These are phyloP conservation scores for Cruciata laevipes DNA, from an alignment of 257 asterid genomes.

Conservation along the genomic window DNA sequence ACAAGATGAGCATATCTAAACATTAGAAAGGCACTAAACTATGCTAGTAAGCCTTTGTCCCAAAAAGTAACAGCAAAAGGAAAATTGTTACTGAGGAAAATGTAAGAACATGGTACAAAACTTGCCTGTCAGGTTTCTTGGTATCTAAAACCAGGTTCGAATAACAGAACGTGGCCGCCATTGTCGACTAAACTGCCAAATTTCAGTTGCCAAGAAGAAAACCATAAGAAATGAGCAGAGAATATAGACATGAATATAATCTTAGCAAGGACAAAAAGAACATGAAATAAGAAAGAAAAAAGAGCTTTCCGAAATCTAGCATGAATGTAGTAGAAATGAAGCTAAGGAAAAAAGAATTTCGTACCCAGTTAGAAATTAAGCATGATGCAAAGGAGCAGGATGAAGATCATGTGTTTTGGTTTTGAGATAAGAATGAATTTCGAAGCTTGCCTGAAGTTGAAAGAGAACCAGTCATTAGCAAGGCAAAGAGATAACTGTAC, in stretches of 20 bases:
- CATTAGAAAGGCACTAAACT: background rate
- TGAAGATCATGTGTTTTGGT: background rate
- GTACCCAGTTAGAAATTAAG: background rate
- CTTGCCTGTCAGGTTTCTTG: constrained; percentile 18
- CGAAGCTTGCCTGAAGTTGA: background rate
- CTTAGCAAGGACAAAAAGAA: background rate
- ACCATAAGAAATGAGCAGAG: no score
- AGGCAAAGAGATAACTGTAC: no score
- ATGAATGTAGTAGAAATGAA: background rate
- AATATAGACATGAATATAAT: background rate
- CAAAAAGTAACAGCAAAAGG: background rate
- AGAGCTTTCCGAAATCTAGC: no score
- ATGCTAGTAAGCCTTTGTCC: background rate
- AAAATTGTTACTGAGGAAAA: background rate
- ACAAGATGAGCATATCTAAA: no score
- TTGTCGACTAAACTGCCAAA: constrained; percentile 5
- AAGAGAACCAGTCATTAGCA: background rate
- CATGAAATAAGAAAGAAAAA: background rate
- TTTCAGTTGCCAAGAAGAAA: background rate
- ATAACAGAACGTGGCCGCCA: constrained; percentile 35
- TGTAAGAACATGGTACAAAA: constrained; percentile 5
- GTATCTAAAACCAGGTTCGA: constrained; percentile 28
- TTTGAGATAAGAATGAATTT: background rate
- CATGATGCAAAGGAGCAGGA: background rate
- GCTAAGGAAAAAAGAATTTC: background rate